These are phyloP conservation scores for Mycena venus DNA, from an alignment of 768 basidiomycete species.

Conservation along the genomic window DNA sequence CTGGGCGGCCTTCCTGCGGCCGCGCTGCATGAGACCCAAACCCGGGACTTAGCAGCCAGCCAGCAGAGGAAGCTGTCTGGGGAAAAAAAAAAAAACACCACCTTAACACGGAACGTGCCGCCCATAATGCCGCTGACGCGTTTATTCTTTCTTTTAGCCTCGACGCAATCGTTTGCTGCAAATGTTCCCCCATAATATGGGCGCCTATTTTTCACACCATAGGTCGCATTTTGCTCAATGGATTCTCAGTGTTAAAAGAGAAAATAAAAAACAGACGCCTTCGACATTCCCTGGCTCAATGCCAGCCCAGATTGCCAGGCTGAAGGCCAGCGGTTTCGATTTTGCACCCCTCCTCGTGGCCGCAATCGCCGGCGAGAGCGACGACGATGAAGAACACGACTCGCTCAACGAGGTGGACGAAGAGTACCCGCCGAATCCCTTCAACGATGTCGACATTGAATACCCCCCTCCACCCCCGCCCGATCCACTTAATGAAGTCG, in stretches of 20 bases:
- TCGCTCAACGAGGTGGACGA: background rate
- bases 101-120: background rate
- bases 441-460: background rate
- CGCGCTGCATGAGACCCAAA: background rate
- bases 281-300: too few species aligned
- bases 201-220: too few species aligned
- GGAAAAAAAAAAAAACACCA: background rate
- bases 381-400: background rate
- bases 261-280: too few species aligned
- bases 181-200: too few species aligned
- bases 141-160: background rate
- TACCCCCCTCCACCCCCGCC: background rate
- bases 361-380: background rate
- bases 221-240: too few species aligned
- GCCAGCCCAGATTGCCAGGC: too few species aligned
- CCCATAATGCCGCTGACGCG: background rate
- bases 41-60: background rate
- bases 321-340: too few species aligned
- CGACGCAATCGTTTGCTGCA: too few species aligned
- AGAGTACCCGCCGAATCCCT: background rate
- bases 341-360: too few species aligned
- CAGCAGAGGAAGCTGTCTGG: background rate
- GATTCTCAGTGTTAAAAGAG: too few species aligned
- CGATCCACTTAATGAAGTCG: background rate
- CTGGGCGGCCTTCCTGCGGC: too few species aligned